Evolutionary conservation across 305 asterid species (phyloP), one percentile per base, ranked within the genome.

Genomic region (Ilex paraguariensis): DNA sequence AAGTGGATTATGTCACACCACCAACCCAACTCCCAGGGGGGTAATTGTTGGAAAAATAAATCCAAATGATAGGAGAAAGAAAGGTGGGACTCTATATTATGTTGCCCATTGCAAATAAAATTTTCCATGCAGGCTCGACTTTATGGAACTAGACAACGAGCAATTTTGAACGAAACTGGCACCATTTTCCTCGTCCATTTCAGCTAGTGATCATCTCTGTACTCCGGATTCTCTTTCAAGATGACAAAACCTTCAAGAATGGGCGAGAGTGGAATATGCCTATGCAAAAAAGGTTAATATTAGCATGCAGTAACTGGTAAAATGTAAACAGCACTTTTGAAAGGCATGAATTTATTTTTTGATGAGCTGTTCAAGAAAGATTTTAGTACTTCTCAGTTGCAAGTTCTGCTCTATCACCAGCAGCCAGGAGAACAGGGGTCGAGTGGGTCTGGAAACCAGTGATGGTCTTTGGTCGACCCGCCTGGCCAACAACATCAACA

Each of bases 351-450:
- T 17, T 51, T 76, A 77, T 36, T 36, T 33, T 36, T 36, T 4
- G 42, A 5, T 3, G 7, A 8, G 6, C 42, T 2, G 42, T 36
- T 36, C 9, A 36, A 36, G 42, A 36, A 5, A 36, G 42, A 36
- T 36, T 36, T 8, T 36, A 15, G 31, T 79, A 93, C 99, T 86
- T 87, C 70, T 90, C 97, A 0, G 99, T 87, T 54, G 99, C 99
- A 6, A 93, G 96, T 81, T 93, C 96, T 6, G 98, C 98, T 69
- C 97, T 81, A 71, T 93, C 99, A 32, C 97, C 99, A 13, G 95
- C 97, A 39, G 97, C 74, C 49, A 93, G 79, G 56, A 93, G 95
- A 54, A 93, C 97, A 0, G 99, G 99, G 39, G 99, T 92, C 3
- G 95, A 82, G 77, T 93, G 97, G 13, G 97, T 93, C 75, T 86